These are phyloP conservation scores for Proliferodiscus dingleyae DNA, from an alignment of 2,329 filamentous ascomycete genomes.

Conservation along the genomic window DNA sequence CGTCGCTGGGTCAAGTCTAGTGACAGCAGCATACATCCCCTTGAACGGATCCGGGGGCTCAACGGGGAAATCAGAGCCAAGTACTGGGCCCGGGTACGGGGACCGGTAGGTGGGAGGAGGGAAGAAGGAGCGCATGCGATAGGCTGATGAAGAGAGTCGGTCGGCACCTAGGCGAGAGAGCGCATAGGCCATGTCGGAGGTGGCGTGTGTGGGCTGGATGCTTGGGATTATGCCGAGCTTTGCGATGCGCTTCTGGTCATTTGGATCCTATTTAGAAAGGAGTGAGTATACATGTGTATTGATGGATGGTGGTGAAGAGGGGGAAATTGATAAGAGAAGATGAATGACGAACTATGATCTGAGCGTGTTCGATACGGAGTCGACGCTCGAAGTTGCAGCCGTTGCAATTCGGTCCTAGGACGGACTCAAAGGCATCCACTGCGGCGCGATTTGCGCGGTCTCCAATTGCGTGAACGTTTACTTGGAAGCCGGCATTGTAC, in stretches of 20 bases:
- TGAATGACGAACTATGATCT: constrained; percentile 49
- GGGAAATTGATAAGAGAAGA: not conserved
- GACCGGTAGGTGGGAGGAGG: constrained; percentile 29
- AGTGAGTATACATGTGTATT: too few species aligned
- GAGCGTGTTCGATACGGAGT: constrained; percentile 66
- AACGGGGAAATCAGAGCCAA: constrained; percentile 69
- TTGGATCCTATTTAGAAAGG: constrained; percentile 40
- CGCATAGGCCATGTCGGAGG: constrained; percentile 66
- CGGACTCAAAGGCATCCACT: constrained; percentile 56
- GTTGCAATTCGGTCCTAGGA: constrained; percentile 50
- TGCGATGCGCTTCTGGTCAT: constrained; percentile 56
- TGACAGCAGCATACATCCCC: constrained; percentile 64
- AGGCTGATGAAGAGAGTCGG: constrained; percentile 53
- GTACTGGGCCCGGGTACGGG: constrained; percentile 39
- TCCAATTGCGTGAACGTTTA: constrained; percentile 69
- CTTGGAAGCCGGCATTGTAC: constrained; percentile 58
- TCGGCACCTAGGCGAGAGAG: constrained; percentile 51
- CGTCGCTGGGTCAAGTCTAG: constrained; percentile 54
- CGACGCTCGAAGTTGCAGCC: constrained; percentile 51
- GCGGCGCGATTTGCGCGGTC: constrained; percentile 63
- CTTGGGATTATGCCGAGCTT: constrained; percentile 59
- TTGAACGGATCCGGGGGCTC: constrained; percentile 64
- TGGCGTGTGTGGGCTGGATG: constrained; percentile 68
- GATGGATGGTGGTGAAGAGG: too few species aligned
- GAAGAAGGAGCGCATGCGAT: constrained; percentile 60